A percentile compares a stretch with the other conserved stretches of the same genome.
Conservation (phyloP, 78 protist species). For the Emiliania huxleyi region DNA sequence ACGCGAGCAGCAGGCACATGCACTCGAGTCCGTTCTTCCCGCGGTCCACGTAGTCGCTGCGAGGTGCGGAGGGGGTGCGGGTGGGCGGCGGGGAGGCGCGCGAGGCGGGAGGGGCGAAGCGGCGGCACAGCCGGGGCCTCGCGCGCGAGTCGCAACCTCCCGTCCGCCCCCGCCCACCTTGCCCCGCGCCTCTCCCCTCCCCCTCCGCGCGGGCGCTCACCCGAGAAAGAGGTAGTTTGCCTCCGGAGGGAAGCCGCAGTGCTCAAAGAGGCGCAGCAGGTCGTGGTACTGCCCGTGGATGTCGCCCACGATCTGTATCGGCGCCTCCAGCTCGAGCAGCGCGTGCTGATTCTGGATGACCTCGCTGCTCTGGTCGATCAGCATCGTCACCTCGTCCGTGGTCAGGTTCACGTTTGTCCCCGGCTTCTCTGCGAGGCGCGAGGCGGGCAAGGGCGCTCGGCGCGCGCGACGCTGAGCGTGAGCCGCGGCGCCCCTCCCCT, state of each 20-base stretch:
- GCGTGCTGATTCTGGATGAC: conserved; percentile 91
- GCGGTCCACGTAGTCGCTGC: conserved; percentile 62
- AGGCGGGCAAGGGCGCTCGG: not conserved
- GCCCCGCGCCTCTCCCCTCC: too few relatives aligned
- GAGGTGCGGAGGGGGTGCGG: not conserved
- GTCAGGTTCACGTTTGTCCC: not conserved
- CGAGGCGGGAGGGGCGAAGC: too few relatives aligned
- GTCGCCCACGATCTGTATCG: conserved; percentile 85
- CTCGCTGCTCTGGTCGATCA: conserved; percentile 59
- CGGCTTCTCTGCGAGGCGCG: not conserved
- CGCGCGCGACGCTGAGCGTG: too few relatives aligned
- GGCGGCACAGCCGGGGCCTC: too few relatives aligned
- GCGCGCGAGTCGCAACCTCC: too few relatives aligned
- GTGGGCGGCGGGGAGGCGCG: too few relatives aligned
- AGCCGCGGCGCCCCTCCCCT: not conserved
- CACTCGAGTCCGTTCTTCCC: conserved; percentile 53
- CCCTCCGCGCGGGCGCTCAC: not conserved
- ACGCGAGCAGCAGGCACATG: conserved; percentile 47
- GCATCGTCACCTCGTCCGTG: not conserved
- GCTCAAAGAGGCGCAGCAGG: conserved; percentile 58
- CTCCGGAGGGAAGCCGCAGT: conserved; percentile 65
- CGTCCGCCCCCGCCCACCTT: too few relatives aligned
- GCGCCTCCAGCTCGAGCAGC: conserved; percentile 95
- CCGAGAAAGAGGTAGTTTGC: conserved; percentile 66
- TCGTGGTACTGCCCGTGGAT: conserved; percentile 66